phyloP scores from a whole-genome alignment of 208 protist species.

The Wallacemonas rigidus region DNA sequence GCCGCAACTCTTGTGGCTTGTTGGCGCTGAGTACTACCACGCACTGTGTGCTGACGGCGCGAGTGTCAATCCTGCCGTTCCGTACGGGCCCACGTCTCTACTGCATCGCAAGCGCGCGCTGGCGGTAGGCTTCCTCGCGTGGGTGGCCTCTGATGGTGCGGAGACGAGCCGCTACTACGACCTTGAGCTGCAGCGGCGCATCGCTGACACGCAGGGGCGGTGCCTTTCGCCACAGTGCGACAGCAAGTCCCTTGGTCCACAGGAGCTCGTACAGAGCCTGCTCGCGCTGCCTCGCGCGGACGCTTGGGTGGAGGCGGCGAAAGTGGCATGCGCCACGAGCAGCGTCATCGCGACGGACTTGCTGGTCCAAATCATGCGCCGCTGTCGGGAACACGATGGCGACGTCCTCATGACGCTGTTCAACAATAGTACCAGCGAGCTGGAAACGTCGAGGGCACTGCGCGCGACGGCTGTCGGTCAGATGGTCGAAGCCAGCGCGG shows the following conservation, averaged over 20 bases:
- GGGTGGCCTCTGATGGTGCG: conserved; percentile 46
- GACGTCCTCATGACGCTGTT: conserved; percentile 35
- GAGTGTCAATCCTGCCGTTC: conserved; percentile 28
- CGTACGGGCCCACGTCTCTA: conserved; percentile 55
- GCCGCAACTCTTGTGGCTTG: conserved; percentile 81
- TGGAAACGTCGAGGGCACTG: conserved; percentile 45
- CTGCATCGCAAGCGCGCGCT: conserved; percentile 60
- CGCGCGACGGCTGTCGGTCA: conserved; percentile 54
- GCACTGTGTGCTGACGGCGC: conserved; percentile 55
- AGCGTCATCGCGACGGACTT: conserved; percentile 53
- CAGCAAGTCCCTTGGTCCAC: conserved; percentile 40
- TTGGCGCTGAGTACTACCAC: conserved; percentile 48
- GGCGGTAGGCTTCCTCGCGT: conserved; percentile 57
- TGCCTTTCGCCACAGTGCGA: conserved; percentile 45
- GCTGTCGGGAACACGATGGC: conserved; percentile 57
- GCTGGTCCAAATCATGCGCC: conserved; percentile 66
- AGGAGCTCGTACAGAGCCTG: conserved; percentile 64
- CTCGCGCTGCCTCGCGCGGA: conserved; percentile 38
- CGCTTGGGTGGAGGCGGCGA: conserved; percentile 69
- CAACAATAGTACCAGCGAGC: conserved; percentile 60
- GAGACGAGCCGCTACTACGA: conserved; percentile 33
- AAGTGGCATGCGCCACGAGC: conserved; percentile 37
- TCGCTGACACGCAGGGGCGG: conserved; percentile 48
- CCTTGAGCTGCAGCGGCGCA: conserved; percentile 43
- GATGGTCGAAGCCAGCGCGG: conserved; percentile 33